phyloP scores from a whole-genome alignment of 2,329 filamentous ascomycete species.

The Aspergillaceae sp. region DNA sequence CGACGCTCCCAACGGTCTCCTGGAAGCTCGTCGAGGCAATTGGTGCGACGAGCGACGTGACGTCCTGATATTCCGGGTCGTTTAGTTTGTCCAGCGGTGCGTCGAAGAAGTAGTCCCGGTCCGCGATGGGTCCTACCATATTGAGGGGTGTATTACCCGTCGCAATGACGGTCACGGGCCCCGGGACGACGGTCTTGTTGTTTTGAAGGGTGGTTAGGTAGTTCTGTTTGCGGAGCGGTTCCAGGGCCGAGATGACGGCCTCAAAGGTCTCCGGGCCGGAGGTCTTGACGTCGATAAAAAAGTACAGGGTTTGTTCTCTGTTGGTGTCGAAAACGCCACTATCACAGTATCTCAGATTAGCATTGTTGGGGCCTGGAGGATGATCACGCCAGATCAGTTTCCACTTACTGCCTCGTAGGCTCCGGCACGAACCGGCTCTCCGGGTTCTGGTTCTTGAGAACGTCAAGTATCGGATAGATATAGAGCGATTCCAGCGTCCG shows the following conservation, averaged over 20 bases:
- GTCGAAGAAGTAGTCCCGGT: slow-evolving; percentile 54
- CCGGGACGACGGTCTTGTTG: slow-evolving; percentile 37
- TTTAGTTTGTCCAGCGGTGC: slow-evolving; percentile 43
- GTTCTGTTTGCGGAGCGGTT: slow-evolving; percentile 46
- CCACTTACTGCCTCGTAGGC: slow-evolving; percentile 41
- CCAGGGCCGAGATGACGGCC: slow-evolving; percentile 47
- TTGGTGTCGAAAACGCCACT: slow-evolving; percentile 53
- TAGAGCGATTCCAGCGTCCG: slow-evolving; percentile 52
- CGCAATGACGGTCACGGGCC: slow-evolving; percentile 54
- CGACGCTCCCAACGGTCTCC: slow-evolving; percentile 31
- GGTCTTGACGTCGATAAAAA: slow-evolving; percentile 59
- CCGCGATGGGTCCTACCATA: slow-evolving; percentile 38
- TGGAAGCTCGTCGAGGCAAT: slow-evolving; percentile 48
- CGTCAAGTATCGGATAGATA: slow-evolving; percentile 50
- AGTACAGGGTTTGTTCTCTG: slow-evolving; percentile 50
- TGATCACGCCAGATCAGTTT: not conserved
- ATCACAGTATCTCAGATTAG: not conserved
- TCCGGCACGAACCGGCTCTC: slow-evolving; percentile 40
- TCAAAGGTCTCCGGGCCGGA: slow-evolving; percentile 48
- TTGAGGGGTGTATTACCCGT: slow-evolving; percentile 48
- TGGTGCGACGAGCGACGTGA: slow-evolving; percentile 43
- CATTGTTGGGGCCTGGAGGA: not conserved
- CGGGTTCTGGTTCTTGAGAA: slow-evolving; percentile 50
- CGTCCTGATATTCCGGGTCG: slow-evolving; percentile 32
- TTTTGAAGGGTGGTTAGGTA: slow-evolving; percentile 46